phyloP scores from a whole-genome alignment of 371 early-diverging fungal species.

The Dichotomocladium elegans region DNA sequence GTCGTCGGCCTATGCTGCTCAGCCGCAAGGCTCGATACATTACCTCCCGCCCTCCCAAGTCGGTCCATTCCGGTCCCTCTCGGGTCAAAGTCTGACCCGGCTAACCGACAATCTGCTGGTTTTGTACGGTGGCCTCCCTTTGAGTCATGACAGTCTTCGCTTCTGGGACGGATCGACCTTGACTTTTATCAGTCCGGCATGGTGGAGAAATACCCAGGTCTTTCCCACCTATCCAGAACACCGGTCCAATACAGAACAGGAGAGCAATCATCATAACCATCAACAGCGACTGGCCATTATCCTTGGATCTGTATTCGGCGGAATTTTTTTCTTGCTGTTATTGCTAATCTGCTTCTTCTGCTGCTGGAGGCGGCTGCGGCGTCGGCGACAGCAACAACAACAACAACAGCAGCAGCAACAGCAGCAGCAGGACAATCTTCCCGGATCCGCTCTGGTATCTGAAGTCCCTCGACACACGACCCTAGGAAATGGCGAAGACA shows the following conservation, averaged over 20 bases:
- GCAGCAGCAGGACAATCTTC: no score
- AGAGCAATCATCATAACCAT: no score
- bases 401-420: no score
- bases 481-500: no score
- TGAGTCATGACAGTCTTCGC: conserved; percentile 5
- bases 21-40: neutral
- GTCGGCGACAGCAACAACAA: no score
- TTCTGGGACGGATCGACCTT: conserved; percentile 3
- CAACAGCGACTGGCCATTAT: conserved; percentile 2
- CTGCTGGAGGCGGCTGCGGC: no score
- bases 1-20: neutral
- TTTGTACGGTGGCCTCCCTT: conserved; percentile 8
- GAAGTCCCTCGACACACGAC: no score
- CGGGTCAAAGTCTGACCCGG: conserved; percentile 1
- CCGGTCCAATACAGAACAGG: neutral
- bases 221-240: neutral
- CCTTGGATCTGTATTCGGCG: conserved; percentile 7
- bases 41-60: neutral
- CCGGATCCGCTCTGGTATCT: no score
- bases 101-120: conserved; percentile 3
- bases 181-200: neutral
- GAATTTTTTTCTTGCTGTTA: no score
- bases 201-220: conserved; percentile 5
- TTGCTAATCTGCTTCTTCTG: no score
- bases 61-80: conserved; percentile 1